Conservation (phyloP, 345 rosid species). For the Carallia pectinifolia region DNA sequence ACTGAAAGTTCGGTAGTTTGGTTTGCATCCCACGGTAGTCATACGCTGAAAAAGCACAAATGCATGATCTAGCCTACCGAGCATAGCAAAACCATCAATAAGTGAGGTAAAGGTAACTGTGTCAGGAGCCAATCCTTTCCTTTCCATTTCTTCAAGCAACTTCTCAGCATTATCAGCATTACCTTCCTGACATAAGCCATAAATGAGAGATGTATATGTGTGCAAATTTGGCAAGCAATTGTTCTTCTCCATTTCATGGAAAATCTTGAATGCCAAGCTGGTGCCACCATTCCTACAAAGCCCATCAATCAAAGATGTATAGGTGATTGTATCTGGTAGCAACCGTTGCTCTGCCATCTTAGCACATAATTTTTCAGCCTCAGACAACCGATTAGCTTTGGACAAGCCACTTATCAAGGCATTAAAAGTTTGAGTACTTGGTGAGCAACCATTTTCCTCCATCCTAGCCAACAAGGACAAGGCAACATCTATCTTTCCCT, state of each 20-base stretch:
- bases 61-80: slow-evolving; percentile 56
- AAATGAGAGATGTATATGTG: slow-evolving; percentile 58
- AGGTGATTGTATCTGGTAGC: slow-evolving; percentile 51
- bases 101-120: slow-evolving; percentile 47
- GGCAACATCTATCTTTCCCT: slow-evolving; percentile 50
- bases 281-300: slow-evolving; percentile 42
- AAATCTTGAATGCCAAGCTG: slow-evolving; percentile 44
- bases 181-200: slow-evolving; percentile 59
- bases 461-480: slow-evolving; percentile 47
- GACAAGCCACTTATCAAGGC: slow-evolving; percentile 47
- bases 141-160: slow-evolving; percentile 52
- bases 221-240: slow-evolving; percentile 45
- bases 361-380: slow-evolving; percentile 38
- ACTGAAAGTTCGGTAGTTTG: slow-evolving; percentile 52
- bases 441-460: slow-evolving; percentile 42
- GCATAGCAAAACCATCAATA: slow-evolving; percentile 55
- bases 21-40: slow-evolving; percentile 48
- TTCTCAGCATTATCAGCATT: slow-evolving; percentile 49
- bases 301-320: slow-evolving; percentile 58
- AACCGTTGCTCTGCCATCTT: slow-evolving; percentile 46
- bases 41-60: slow-evolving; percentile 42
- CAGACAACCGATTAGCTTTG: slow-evolving; percentile 35
- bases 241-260: slow-evolving; percentile 46
- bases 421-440: slow-evolving; percentile 50
- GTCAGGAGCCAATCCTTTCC: slow-evolving; percentile 48